Base-by-base conservation (phyloP, 495 filamentous ascomycete genomes). In the Margaritispora aquatica region DNA sequence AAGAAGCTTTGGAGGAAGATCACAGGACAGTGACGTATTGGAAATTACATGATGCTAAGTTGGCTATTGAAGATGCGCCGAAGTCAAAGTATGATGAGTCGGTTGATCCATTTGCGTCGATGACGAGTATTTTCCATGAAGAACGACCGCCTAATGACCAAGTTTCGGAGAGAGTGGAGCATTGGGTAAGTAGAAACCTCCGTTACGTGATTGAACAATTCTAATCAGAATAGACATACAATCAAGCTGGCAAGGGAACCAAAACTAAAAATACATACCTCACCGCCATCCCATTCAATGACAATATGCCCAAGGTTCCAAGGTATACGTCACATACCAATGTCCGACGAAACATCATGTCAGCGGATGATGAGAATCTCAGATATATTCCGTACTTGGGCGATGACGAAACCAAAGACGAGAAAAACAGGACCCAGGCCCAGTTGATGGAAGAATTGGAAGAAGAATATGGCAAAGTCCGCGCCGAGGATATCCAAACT, bases 351-450 rank as follows among this genome's bases (percentile, higher is more conserved):
- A 68, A 66, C 36, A 55, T 68, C 2, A 50, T 65, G 2, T 48
- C 59, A 17, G 57, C 54, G 20, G 66, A 68, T 53, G 63, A 61
- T 54, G 57, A 61, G 21, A 59, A 53, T 20, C 60, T 68, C 21
- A 56, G 52, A 48, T 68, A 57, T 38, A 60, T 63, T 22, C 66
- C 63, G 10, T 63, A 53, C n/a, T n/a, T 65, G 22, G 57, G 48
- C n/a, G n/a, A n/a, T 24, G 21, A 41, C 17, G 17, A 48, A 22
- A 36, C 44, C 27, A 55, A 51, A 19, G 19, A 55, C 24, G 21
- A 29, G 1, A 21, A 59, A 19, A 13, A 55, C 24, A 19, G 23
- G 1, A 21, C 55, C 24, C 26, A 22, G 7, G 23, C 61, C 29
- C 26, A 51, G 26, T 27, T 64, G n/a, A 15, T 61, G 11, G 44